These are phyloP conservation scores for Yamadazyma sp. DNA, from an alignment of 805 yeast genomes.

Conservation along the genomic window DNA sequence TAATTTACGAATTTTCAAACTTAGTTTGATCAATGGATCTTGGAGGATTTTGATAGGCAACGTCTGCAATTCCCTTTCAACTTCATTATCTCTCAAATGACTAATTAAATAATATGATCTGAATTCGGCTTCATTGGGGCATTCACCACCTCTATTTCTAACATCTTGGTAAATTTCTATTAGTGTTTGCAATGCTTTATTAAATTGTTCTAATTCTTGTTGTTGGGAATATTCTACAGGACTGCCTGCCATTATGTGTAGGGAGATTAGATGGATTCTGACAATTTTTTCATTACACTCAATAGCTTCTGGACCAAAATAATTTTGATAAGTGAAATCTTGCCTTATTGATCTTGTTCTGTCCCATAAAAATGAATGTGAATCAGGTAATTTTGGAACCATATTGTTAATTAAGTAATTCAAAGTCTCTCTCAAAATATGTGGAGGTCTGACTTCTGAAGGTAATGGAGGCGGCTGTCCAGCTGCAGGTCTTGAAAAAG, in stretches of 20 bases:
- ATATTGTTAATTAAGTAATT: constrained; percentile 66
- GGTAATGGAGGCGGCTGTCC: constrained; percentile 98
- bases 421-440: constrained; percentile 60
- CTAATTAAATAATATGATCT: constrained; percentile 82
- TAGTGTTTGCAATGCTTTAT: constrained; percentile 84
- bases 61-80: constrained; percentile 70
- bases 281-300: constrained; percentile 92
- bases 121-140: constrained; percentile 90
- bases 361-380: constrained; percentile 95
- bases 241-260: constrained; percentile 82
- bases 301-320: constrained; percentile 88
- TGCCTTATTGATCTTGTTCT: constrained; percentile 95
- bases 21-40: constrained; percentile 61
- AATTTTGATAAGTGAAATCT: constrained; percentile 94
- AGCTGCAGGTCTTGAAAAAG: constrained; percentile 95
- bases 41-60: constrained; percentile 57
- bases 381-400: constrained; percentile 67
- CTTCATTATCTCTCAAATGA: constrained; percentile 79
- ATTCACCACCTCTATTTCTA: constrained; percentile 60
- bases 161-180: constrained; percentile 84
- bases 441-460: constrained; percentile 95
- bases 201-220: constrained; percentile 92
- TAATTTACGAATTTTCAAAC: constrained; percentile 65
- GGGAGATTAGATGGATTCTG: constrained; percentile 74
- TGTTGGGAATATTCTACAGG: constrained; percentile 79